A percentile compares a stretch with the other conserved stretches of the same genome.
These are phyloP conservation scores for Ascosphaera apis DNA, from an alignment of 2,329 filamentous ascomycete genomes.

Conservation along the genomic window DNA sequence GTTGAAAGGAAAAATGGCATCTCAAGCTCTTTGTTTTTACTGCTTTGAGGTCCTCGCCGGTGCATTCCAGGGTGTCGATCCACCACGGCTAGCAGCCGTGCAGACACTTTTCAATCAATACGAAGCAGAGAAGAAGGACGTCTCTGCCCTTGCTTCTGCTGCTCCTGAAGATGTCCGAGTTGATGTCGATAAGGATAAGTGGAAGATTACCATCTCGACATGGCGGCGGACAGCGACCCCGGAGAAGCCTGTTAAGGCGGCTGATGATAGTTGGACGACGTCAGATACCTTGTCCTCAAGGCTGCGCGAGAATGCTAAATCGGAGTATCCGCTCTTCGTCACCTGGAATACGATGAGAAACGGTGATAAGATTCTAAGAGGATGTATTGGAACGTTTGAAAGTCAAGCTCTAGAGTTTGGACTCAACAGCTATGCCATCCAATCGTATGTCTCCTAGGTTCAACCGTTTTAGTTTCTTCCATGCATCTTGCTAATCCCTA, in stretches of 20 bases:
- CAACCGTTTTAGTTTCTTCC: slow-evolving; percentile 1
- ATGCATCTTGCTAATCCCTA: neutral
- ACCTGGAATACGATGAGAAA: slow-evolving; percentile 63
- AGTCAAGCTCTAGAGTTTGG: slow-evolving; percentile 48
- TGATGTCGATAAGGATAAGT: neutral
- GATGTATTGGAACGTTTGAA: slow-evolving; percentile 93
- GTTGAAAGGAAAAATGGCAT: slow-evolving; percentile 74
- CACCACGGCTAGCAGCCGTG: slow-evolving; percentile 44
- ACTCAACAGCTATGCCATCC: slow-evolving; percentile 58
- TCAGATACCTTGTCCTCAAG: neutral
- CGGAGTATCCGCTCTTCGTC: slow-evolving; percentile 55
- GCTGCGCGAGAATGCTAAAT: neutral
- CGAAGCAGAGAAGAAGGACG: slow-evolving; percentile 13
- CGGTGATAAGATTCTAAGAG: slow-evolving; percentile 48
- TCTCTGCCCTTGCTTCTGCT: slow-evolving; percentile 1
- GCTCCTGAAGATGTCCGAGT: slow-evolving; percentile 2
- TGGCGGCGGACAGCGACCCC: neutral
- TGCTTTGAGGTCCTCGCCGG: slow-evolving; percentile 78
- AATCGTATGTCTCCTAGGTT: slow-evolving; percentile 31
- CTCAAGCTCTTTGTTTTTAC: slow-evolving; percentile 63
- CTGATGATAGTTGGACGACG: neutral
- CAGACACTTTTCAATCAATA: slow-evolving; percentile 43
- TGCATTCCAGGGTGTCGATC: slow-evolving; percentile 44
- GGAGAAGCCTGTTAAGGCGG: neutral
- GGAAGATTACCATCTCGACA: neutral